A percentile compares a stretch with the other conserved stretches of the same genome.
Conservation (phyloP, 306 rosid species). For the Cercis canadensis region DNA sequence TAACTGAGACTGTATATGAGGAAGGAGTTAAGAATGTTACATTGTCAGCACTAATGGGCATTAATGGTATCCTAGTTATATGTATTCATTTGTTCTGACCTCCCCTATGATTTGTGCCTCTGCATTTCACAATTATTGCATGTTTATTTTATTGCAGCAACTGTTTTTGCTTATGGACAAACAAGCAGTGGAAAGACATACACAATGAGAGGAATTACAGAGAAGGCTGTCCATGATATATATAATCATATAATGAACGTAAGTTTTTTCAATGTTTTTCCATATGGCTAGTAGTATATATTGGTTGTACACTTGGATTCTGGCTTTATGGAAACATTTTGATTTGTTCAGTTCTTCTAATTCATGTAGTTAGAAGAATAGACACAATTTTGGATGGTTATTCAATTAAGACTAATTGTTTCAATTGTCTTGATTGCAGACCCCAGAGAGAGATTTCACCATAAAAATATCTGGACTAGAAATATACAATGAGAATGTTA, state of each 20-base stretch:
- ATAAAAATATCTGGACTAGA: constrained; percentile 94
- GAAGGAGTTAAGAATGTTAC: constrained; percentile 97
- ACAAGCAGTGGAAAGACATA: constrained; percentile 99
- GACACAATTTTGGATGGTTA: constrained; percentile 8
- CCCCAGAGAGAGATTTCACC: constrained; percentile 86
- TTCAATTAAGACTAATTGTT: constrained; percentile 18
- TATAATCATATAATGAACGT: constrained; percentile 85
- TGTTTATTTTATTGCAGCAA: constrained; percentile 63
- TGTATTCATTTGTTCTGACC: neutral
- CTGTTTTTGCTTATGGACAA: constrained; percentile 98
- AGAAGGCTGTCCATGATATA: constrained; percentile 95
- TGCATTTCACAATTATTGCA: constrained; percentile 17
- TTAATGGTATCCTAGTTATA: constrained; percentile 68
- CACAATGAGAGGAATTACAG: constrained; percentile 99
- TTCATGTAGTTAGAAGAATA: neutral
- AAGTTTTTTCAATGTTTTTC: constrained; percentile 38
- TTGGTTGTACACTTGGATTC: neutral
- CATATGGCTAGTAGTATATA: neutral
- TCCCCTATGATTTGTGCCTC: neutral
- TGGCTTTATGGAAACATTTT: constrained; percentile 14
- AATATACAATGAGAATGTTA: constrained; percentile 95
- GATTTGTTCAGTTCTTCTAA: constrained; percentile 24
- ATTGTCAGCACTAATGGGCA: constrained; percentile 91
- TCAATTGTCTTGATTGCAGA: constrained; percentile 56
- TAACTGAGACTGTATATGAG: constrained; percentile 88